Evolutionary conservation across 345 rosid species (phyloP), one percentile per base, ranked within the genome.

Genomic region (Aurinia saxatilis): DNA sequence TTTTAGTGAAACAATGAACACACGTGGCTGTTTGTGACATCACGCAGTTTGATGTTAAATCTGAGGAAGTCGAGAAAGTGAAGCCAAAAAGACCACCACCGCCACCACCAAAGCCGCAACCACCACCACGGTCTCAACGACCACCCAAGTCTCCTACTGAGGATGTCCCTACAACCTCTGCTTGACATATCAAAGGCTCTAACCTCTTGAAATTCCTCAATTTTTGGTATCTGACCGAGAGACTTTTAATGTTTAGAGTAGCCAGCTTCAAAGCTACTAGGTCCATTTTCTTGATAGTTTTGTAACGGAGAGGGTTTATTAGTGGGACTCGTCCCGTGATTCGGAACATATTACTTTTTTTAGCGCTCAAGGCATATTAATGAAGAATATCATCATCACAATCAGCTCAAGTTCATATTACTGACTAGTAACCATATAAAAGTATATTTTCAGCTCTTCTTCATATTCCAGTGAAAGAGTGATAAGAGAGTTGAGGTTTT

Each of bases 21-120:
- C 25, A 1, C 50, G 38, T 56, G 15, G 65, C 56, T 57, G 0
- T 57, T 49, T 57, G 21, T 5, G 18, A 27, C 40, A 53, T 60
- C 23, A 6, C 49, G 77, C 88, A 92, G 96, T 83, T 82, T 62
- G 95, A 75, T 27, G 77, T 83, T 23, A 72, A 68, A 47, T 67
- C 65, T 7, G 79, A 74, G 55, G 78, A 73, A 65, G 86, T 80
- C 13, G 54, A 76, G 27, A 68, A 83, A 60, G 82, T 72, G 44
- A 82, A 77, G 38, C 95, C 98, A 57, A 81, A 75, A 68, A 75
- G 96, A 72, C 84, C 84, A 68, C 85, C 85, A 48, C 81, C 81
- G 29, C 78, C 80, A 50, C 83, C 86, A 27, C 86, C 81, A 29
- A 81, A 77, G 71, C 78, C 79, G 31, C 45, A 48, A 17, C 37